These are phyloP conservation scores for Pythium guiyangense DNA, from an alignment of 352 stramenopile species.

Conservation along the genomic window DNA sequence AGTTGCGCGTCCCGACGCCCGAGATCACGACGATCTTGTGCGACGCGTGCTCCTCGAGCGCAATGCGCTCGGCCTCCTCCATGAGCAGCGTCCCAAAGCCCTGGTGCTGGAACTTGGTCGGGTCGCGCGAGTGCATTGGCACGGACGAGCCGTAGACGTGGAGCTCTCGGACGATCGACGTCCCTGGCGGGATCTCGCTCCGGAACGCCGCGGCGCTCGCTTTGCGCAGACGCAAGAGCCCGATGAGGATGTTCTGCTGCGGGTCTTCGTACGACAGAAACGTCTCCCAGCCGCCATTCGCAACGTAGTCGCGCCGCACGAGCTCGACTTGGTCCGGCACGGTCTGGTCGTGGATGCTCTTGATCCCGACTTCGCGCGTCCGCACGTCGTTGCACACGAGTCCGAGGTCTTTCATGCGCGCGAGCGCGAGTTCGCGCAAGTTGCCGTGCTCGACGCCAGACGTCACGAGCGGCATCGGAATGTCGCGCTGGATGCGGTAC, in stretches of 20 bases:
- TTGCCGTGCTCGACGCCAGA: constrained; percentile 96
- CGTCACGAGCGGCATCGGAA: constrained; percentile 97
- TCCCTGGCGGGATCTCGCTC: constrained; percentile 61
- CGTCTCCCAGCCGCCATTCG: constrained; percentile 96
- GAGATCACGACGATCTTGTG: constrained; percentile 96
- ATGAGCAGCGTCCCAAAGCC: constrained; percentile 96
- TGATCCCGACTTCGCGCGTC: constrained; percentile 95
- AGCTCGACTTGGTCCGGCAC: constrained; percentile 96
- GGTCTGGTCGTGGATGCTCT: constrained; percentile 93
- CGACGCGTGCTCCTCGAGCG: constrained; percentile 92
- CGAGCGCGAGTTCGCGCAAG: constrained; percentile 91
- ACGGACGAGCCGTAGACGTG: constrained; percentile 98
- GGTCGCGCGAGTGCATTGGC: constrained; percentile 90
- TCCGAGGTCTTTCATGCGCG: constrained; percentile 90
- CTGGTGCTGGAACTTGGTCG: constrained; percentile 96
- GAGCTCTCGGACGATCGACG: constrained; percentile 86
- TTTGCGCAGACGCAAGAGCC: constrained; percentile 91
- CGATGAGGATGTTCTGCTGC: constrained; percentile 95
- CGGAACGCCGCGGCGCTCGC: constrained; percentile 78
- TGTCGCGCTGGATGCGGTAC: constrained; percentile 96
- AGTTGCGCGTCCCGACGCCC: constrained; percentile 94
- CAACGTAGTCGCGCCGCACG: constrained; percentile 93
- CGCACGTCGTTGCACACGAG: constrained; percentile 94
- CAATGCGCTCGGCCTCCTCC: constrained; percentile 96
- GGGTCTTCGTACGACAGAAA: constrained; percentile 97